These are phyloP conservation scores for Stagonosporopsis cucurbitacearum DNA, from an alignment of 2,329 filamentous ascomycete species.

Conservation along the genomic window DNA sequence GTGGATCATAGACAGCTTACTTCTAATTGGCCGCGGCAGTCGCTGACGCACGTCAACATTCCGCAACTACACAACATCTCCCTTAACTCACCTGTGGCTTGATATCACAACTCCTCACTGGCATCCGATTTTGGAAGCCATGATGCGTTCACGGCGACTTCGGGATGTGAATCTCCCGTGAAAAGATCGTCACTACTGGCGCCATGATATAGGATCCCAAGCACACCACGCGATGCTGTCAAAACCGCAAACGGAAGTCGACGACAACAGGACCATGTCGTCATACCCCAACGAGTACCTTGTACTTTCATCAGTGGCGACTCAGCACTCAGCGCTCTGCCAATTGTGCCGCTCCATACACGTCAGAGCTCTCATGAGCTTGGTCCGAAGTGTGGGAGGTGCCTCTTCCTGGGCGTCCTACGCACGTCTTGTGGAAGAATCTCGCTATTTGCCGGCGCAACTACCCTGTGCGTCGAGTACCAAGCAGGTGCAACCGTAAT, in stretches of 20 bases:
- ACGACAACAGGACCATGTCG: constrained; percentile 5
- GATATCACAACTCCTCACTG: not conserved
- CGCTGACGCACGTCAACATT: not conserved
- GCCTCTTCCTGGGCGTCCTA: not conserved
- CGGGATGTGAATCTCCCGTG: not conserved
- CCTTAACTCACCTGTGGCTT: constrained; percentile 2
- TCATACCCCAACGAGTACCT: not conserved
- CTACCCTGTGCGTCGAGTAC: constrained; percentile 1
- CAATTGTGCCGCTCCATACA: not conserved
- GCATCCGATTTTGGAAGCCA: not conserved
- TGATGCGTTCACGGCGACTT: constrained; percentile 1
- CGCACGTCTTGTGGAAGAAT: not conserved
- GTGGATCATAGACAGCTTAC: not conserved
- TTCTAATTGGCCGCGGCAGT: constrained; percentile 2
- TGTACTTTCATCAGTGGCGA: constrained; percentile 2
- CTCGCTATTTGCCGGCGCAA: not conserved
- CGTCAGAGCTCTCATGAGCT: not conserved
- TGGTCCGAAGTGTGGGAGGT: not conserved
- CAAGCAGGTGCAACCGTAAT: constrained; percentile 2
- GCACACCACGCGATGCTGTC: constrained; percentile 16
- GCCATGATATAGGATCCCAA: constrained; percentile 7
- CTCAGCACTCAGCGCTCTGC: not conserved
- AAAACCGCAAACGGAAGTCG: constrained; percentile 13
- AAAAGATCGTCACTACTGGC: constrained; percentile 3
- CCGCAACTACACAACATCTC: not conserved